Evolutionary conservation across 129 eudicot genomes (phyloP), one percentile per base, ranked within the genome.

Genomic region (Lactuca sativa): DNA sequence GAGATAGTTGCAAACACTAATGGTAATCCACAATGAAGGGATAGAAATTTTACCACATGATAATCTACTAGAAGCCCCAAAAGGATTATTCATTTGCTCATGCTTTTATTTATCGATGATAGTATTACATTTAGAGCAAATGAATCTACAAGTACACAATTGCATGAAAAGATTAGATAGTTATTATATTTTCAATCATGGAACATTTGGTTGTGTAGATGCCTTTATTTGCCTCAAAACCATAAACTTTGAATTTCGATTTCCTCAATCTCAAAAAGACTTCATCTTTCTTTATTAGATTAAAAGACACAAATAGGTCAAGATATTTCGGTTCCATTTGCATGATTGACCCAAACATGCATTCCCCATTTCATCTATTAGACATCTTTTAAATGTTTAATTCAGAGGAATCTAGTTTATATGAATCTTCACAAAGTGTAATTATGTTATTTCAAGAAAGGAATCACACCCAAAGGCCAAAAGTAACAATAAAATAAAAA

Each of bases 41-140:
- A 60, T 67, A 59, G 70, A 70, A 59, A 40, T 60, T 51, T 59
- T 76, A 76, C 71, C 75, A 76, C 63, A 69, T 17, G 64, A 69
- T 59, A 76, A 34, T 43, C 70, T 53, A 76, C 80, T 69, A 76
- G 80, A 76, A 51, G 75, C 64, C 80, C 75, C 58, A 32, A 76
- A 76, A 76, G 75, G 66, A 52, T 76, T 76, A 76, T 76, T 76
- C 81, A 76, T 76, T 76, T 76, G 81, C 81, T 76, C 81, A 76
- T 61, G 75, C 81, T 55, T 75, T 66, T 69, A 76, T 69, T 62
- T 61, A 69, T 62, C 12, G 65, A 62, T 69, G 71, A 43, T 77
- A 62, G 7, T 7, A 40, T 47, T 47, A 47, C 62, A 69, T 43
- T 25, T 0, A 62, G 76, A 77, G 81, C 81, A 77, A 77, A 77